Conservation (phyloP, 495 filamentous ascomycete genomes). For the Aspergillus nidulans region DNA sequence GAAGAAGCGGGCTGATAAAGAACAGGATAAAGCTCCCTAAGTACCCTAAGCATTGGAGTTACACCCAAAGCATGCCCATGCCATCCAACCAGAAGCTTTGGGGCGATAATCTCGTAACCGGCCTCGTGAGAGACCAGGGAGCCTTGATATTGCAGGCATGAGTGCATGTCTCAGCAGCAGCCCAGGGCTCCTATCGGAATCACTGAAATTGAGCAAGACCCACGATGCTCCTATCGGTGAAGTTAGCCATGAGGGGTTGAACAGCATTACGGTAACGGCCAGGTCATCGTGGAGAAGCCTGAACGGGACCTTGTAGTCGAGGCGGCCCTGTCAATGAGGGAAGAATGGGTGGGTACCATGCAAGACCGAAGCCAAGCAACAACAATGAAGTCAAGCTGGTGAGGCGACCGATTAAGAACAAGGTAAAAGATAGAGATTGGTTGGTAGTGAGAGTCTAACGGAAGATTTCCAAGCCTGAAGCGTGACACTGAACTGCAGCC, state of each 20-base stretch:
- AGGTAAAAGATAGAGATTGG: constrained; percentile 20
- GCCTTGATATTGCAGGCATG: constrained; percentile 15
- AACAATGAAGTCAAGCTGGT: constrained; percentile 17
- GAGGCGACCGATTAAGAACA: constrained; percentile 18
- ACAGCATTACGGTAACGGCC: constrained; percentile 21
- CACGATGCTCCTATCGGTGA: constrained; percentile 26
- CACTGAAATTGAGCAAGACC: constrained; percentile 4
- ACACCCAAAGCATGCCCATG: constrained; percentile 16
- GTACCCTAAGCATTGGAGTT: constrained; percentile 15
- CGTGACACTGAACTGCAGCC: constrained; percentile 10
- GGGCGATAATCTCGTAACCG: constrained; percentile 9
- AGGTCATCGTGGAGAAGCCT: constrained; percentile 39
- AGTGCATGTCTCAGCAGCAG: constrained; percentile 19
- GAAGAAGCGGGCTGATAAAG: neutral
- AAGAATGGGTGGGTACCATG: constrained; percentile 20
- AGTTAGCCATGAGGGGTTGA: constrained; percentile 18
- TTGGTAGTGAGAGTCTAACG: neutral
- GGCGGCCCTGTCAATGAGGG: constrained; percentile 21
- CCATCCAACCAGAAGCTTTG: constrained; percentile 16
- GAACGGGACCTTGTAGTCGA: constrained; percentile 20
- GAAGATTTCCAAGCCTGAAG: constrained; percentile 9
- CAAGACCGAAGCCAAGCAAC: constrained; percentile 15
- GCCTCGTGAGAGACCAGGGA: constrained; percentile 8
- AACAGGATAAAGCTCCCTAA: neutral
- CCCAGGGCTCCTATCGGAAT: constrained; percentile 12